Conservation (phyloP, 805 yeast species). For the Barnettozyma sp. region DNA sequence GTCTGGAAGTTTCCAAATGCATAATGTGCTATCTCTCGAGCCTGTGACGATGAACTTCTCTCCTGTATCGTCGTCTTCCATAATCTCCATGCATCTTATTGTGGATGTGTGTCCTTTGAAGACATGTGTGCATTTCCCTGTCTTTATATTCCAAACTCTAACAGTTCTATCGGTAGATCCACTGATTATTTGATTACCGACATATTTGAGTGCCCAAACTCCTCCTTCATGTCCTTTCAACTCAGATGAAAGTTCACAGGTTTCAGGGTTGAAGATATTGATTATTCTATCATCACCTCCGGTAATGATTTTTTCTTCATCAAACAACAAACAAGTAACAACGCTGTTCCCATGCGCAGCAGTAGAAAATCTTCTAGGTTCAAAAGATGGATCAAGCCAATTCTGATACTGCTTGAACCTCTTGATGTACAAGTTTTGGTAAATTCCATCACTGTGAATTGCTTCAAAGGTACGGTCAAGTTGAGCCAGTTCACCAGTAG, state of each 20-base stretch:
- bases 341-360: conserved; percentile 71
- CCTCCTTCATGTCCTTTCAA: conserved; percentile 94
- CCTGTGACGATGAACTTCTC: conserved; percentile 78
- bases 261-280: conserved; percentile 68
- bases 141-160: conserved; percentile 83
- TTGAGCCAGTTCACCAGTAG: conserved; percentile 36
- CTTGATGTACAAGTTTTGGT: conserved; percentile 14
- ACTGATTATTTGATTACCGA: conserved; percentile 75
- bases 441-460: conserved; percentile 7
- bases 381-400: conserved; percentile 73
- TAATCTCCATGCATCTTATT: conserved; percentile 82
- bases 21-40: conserved; percentile 76
- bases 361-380: conserved; percentile 60
- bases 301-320: conserved; percentile 81
- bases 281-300: conserved; percentile 87
- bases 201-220: conserved; percentile 94
- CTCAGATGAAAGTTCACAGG: conserved; percentile 57
- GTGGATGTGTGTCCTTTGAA: conserved; percentile 91
- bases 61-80: conserved; percentile 58
- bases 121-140: conserved; percentile 84
- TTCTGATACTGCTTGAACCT: conserved; percentile 35
- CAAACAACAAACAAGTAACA: conserved; percentile 93
- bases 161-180: conserved; percentile 95
- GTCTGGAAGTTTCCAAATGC: conserved; percentile 76
- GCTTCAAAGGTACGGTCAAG: conserved; percentile 13